These are phyloP conservation scores for Neurospora sp. DNA, from an alignment of 495 filamentous ascomycete species.

Conservation along the genomic window DNA sequence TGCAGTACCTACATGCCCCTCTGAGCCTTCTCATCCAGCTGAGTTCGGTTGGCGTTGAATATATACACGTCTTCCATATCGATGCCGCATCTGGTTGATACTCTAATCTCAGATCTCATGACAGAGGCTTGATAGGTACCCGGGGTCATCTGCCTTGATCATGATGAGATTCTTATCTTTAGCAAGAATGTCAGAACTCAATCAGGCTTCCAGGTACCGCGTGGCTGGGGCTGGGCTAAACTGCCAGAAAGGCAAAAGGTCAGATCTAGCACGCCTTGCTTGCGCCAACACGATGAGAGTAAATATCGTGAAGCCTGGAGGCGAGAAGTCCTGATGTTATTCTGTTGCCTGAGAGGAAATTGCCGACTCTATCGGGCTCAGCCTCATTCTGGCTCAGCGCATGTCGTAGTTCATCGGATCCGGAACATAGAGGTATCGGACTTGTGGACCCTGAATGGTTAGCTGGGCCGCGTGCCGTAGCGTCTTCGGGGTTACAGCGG, in stretches of 20 bases:
- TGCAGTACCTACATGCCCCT: not conserved
- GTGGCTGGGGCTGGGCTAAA: not conserved
- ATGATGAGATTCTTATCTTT: not conserved
- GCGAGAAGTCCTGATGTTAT: no score
- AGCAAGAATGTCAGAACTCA: not conserved
- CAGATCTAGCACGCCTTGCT: no score
- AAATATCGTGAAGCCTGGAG: no score
- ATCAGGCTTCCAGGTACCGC: not conserved
- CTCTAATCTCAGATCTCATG: not conserved
- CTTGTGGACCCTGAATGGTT: not conserved
- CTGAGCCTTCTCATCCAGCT: not conserved
- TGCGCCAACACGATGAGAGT: no score
- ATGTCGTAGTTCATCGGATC: not conserved
- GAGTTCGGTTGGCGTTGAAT: not conserved
- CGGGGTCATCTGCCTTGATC: not conserved
- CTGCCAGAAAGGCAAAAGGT: not conserved
- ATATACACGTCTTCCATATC: not conserved
- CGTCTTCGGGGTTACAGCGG: not conserved
- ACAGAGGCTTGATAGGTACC: not conserved
- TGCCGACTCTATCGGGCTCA: no score
- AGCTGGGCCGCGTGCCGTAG: not conserved
- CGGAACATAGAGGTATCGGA: not conserved
- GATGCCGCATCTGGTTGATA: not conserved
- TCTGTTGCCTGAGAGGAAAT: no score
- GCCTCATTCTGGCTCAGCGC: no score